Evolutionary conservation across 495 filamentous ascomycete species (phyloP).

Genomic region (Beverwykella pulmonaria): DNA sequence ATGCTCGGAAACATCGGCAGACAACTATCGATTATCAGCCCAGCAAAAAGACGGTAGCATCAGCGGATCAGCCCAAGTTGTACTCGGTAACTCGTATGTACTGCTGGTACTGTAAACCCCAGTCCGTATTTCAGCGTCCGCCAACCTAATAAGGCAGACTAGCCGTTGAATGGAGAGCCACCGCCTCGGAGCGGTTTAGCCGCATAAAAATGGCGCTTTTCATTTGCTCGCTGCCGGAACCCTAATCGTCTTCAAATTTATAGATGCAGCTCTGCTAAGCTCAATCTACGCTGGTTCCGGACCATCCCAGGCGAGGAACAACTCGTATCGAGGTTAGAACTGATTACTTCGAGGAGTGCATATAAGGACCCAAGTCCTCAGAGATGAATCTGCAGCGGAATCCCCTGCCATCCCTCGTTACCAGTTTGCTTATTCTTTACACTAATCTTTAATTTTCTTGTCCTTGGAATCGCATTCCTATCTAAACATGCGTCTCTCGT

Average conservation of each 20-base stretch:
- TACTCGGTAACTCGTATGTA: conserved; percentile 6
- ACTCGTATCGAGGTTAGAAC: too few species aligned
- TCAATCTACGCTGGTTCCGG: background rate
- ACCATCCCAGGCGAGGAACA: background rate
- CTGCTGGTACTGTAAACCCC: background rate
- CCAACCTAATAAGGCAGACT: background rate
- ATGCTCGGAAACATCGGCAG: conserved; percentile 1
- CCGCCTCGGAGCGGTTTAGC: background rate
- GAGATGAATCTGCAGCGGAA: background rate
- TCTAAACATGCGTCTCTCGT: conserved; percentile 21
- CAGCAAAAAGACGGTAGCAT: background rate
- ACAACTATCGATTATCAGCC: conserved; percentile 1
- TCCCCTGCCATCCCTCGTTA: conserved; percentile 1
- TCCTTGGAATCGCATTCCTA: background rate
- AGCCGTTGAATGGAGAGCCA: background rate
- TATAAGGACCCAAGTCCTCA: background rate
- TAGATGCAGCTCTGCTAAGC: background rate
- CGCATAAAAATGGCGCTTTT: background rate
- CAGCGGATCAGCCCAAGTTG: background rate
- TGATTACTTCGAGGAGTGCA: background rate
- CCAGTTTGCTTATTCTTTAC: background rate
- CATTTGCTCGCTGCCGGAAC: too few species aligned
- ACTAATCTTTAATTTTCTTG: conserved; percentile 10
- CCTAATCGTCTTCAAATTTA: background rate
- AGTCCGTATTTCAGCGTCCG: background rate